These are phyloP conservation scores for Globisporangium spinosum DNA, from an alignment of 352 stramenopile species.

Conservation along the genomic window DNA sequence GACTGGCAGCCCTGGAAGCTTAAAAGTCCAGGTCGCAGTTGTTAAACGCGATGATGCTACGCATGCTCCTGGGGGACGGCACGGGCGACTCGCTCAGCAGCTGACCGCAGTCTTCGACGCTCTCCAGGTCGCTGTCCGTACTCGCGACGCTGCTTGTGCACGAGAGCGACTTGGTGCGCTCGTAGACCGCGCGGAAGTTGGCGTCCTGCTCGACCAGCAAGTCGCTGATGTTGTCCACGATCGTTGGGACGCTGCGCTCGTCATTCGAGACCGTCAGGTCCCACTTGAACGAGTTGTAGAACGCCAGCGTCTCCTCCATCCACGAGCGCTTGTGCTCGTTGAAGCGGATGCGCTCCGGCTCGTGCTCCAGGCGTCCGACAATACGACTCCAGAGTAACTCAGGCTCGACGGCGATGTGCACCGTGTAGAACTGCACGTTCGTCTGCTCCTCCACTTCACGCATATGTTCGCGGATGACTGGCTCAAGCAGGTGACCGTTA, in stretches of 20 bases:
- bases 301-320: conserved; percentile 81
- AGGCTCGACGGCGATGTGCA: conserved; percentile 74
- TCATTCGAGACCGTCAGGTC: conserved; percentile 74
- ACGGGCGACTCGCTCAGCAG: not conserved
- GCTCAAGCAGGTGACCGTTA: conserved; percentile 70
- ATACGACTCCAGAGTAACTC: conserved; percentile 83
- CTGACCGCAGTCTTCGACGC: conserved; percentile 28
- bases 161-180: conserved; percentile 43
- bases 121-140: conserved; percentile 77
- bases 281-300: conserved; percentile 80
- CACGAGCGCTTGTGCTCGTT: conserved; percentile 83
- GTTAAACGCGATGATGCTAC: conserved; percentile 77
- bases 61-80: conserved; percentile 14
- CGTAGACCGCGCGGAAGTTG: conserved; percentile 63
- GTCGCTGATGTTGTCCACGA: conserved; percentile 52
- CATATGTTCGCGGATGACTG: conserved; percentile 83
- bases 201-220: conserved; percentile 47
- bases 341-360: conserved; percentile 73
- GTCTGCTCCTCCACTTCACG: conserved; percentile 69
- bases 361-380: conserved; percentile 42
- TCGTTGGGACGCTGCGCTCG: conserved; percentile 41
- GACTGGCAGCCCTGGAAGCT: not conserved
- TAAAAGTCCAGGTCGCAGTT: conserved; percentile 40
- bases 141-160: conserved; percentile 49
- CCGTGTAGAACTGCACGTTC: conserved; percentile 80